phyloP scores from a whole-genome alignment of 352 stramenopile genomes.

The Elongisporangium undulatum region DNA sequence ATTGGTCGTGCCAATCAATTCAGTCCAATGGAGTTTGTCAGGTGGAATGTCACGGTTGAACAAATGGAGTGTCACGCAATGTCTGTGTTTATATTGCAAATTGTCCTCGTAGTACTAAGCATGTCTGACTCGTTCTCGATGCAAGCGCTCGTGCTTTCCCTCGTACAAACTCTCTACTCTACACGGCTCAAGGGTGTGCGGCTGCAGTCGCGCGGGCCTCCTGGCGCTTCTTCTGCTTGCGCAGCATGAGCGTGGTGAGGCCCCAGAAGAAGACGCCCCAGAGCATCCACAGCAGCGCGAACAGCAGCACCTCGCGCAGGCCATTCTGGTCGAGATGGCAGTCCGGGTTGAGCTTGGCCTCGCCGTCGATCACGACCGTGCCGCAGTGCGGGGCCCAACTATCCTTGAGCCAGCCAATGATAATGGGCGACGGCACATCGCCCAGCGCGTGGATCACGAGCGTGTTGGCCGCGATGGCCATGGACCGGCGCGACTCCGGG shows the following conservation, averaged over 20 bases:
- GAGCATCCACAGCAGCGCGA: conserved; percentile 66
- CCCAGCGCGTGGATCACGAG: conserved; percentile 91
- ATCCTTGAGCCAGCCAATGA: conserved; percentile 93
- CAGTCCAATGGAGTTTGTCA: background rate
- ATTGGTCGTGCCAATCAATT: background rate
- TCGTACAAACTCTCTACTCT: background rate
- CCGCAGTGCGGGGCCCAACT: conserved; percentile 86
- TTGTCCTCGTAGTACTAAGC: background rate
- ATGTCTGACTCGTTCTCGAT: no score
- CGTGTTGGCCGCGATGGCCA: conserved; percentile 90
- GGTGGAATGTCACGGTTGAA: no score
- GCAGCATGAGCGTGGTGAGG: conserved; percentile 35
- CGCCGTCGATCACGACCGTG: conserved; percentile 57
- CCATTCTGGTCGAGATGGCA: conserved; percentile 54
- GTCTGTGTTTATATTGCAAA: no score
- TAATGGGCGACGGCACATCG: conserved; percentile 92
- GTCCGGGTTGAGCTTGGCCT: conserved; percentile 57
- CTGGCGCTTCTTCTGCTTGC: conserved; percentile 17
- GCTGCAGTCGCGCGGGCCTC: conserved; percentile 1
- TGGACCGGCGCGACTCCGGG: conserved; percentile 75
- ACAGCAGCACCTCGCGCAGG: conserved; percentile 67
- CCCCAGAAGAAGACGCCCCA: conserved; percentile 73
- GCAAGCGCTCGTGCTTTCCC: no score
- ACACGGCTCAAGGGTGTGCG: background rate
- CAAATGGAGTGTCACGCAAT: no score